Percentiles rank a stretch among this genome's conserved stretches.
Evolutionary conservation across 192 early-diverging fungal genomes (phyloP).

Genomic region (Hyaloraphidium curvatum): DNA sequence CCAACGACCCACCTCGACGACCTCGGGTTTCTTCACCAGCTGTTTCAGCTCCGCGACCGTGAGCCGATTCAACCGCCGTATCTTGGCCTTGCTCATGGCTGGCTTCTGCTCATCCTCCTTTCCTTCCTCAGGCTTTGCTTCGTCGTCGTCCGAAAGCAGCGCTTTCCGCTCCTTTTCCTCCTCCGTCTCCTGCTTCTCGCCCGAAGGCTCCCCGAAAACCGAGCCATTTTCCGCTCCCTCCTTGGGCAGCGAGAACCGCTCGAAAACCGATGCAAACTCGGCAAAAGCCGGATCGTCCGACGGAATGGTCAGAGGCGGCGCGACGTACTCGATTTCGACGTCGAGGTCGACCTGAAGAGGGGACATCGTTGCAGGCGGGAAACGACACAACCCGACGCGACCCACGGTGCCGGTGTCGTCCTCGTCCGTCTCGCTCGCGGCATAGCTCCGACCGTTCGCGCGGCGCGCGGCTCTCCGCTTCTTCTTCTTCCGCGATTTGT

Average conservation of each 20-base stretch:
- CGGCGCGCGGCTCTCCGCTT: too few species aligned
- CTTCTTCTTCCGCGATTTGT: slow-evolving; percentile 5
- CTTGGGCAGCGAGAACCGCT: slow-evolving; percentile 10
- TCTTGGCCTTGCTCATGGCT: slow-evolving; percentile 25
- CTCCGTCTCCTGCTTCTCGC: slow-evolving; percentile 3
- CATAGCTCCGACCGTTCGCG: too few species aligned
- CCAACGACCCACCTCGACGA: slow-evolving; percentile 55
- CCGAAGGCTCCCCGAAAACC: not conserved
- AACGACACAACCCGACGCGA: too few species aligned
- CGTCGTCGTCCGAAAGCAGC: slow-evolving; percentile 8
- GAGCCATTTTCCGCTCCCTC: slow-evolving; percentile 10
- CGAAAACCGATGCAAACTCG: slow-evolving; percentile 23
- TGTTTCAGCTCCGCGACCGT: slow-evolving; percentile 88
- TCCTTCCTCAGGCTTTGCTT: slow-evolving; percentile 4
- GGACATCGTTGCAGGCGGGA: too few species aligned
- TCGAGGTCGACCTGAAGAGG: not conserved
- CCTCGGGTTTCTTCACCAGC: slow-evolving; percentile 71
- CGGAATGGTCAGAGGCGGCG: slow-evolving; percentile 5
- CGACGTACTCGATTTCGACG: slow-evolving; percentile 28
- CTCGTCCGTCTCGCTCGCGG: too few species aligned
- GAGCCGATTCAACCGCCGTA: slow-evolving; percentile 30
- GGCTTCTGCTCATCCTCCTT: slow-evolving; percentile 8
- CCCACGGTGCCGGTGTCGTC: too few species aligned
- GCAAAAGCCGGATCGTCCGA: slow-evolving; percentile 10
- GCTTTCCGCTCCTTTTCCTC: not conserved